Base-by-base conservation (phyloP, 1,284 basidiomycete species). In the Inonotus hispidus region DNA sequence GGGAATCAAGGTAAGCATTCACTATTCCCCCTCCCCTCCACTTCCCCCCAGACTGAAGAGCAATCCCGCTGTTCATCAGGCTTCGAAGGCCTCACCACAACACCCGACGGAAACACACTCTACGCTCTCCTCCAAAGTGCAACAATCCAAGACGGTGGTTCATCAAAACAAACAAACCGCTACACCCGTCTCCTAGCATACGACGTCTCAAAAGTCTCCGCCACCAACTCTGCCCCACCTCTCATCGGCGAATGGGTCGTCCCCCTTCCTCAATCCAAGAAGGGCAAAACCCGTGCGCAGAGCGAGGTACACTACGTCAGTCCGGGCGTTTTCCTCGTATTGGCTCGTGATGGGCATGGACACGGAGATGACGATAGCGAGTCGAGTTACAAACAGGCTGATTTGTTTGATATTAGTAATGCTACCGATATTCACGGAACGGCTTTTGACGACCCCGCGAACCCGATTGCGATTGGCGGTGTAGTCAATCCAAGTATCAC, bases 51-150 rank as follows among this genome's bases (percentile, higher is more conserved):
- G n/a, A 21, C 27, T 16, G 13, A 13, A 38, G 13, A 13, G 35
- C 35, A 8, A 32, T 27, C 25, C 47, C 25, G 27, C 39, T 46
- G 54, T 10, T 46, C 23, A 43, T 27, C 39, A 83, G 85, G 86
- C 2, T 82, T 88, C 58, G 85, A 88, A 68, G 81, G 82, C 8
- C 74, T 88, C n/a, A 84, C 86, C 0, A 62, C 82, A 2, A 80
- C 83, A 59, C 69, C 75, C 10, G 69, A 73, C 7, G 82, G 80
- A 5, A 71, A 71, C 11, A 79, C 76, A 2, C 74, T 88, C 0
- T 88, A 83, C 65, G 84, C 80, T 0, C 78, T 87, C 63, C 76
- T 88, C 0, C 87, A 88, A 66, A 78, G 80, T 10, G 86, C 83
- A 2, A 80, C 82, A 0, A 78, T 86, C 7, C 86, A 89, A 66